Percentiles rank a stretch among this genome's conserved stretches.
phyloP scores from a whole-genome alignment of 768 basidiomycete species.

The Paxillus involutus region DNA sequence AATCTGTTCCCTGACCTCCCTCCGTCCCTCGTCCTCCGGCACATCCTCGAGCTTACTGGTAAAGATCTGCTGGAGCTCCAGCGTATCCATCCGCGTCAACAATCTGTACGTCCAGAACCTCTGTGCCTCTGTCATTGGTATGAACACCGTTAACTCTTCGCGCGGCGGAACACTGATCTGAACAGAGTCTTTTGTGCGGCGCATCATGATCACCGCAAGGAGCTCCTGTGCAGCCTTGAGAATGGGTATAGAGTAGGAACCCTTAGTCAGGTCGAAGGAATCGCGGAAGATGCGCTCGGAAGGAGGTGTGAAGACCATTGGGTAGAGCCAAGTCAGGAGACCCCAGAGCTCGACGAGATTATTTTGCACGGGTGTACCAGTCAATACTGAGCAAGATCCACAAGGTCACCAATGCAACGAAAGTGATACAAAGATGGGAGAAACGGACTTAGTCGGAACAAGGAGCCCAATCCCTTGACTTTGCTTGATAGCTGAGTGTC shows the following conservation, averaged over 20 bases:
- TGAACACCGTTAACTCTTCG: slow-evolving; percentile 56
- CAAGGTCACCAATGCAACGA: neutral
- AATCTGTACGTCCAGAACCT: slow-evolving; percentile 62
- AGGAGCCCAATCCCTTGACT: slow-evolving; percentile 53
- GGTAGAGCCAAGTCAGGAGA: slow-evolving; percentile 56
- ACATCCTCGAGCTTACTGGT: slow-evolving; percentile 27
- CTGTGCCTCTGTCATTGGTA: slow-evolving; percentile 59
- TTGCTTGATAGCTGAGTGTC: slow-evolving; percentile 53
- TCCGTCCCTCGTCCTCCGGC: slow-evolving; percentile 33
- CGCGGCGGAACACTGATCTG: slow-evolving; percentile 51
- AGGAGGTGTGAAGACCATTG: slow-evolving; percentile 47
- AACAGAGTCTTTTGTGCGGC: slow-evolving; percentile 56
- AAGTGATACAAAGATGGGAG: neutral
- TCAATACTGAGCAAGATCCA: slow-evolving; percentile 45
- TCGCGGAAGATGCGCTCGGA: slow-evolving; percentile 50
- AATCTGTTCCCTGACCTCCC: slow-evolving; percentile 40
- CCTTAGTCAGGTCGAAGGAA: slow-evolving; percentile 54
- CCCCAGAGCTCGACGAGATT: slow-evolving; percentile 59
- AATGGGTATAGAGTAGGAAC: slow-evolving; percentile 50
- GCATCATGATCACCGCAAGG: slow-evolving; percentile 54
- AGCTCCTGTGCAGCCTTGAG: slow-evolving; percentile 49
- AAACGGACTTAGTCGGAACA: slow-evolving; percentile 53
- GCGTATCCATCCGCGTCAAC: slow-evolving; percentile 50
- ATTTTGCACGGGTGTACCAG: slow-evolving; percentile 75
- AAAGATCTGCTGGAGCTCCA: slow-evolving; percentile 52